phyloP scores from a whole-genome alignment of 495 filamentous ascomycete genomes.

The Hypomontagnella submonticulosa region DNA sequence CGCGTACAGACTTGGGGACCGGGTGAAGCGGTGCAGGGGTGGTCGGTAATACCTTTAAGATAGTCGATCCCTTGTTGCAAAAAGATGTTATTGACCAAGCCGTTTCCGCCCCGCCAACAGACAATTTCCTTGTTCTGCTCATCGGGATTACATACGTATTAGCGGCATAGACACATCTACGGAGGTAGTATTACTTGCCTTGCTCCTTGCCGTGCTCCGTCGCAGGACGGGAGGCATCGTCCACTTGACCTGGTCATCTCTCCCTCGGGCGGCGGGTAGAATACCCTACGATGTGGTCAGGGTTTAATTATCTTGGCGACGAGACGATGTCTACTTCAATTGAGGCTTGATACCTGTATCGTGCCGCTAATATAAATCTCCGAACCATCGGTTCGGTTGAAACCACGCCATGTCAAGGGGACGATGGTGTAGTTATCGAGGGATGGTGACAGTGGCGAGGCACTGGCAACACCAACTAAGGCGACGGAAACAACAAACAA shows the following conservation, averaged over 20 bases:
- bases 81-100: background rate
- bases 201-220: background rate
- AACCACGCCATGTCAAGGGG: constrained; percentile 25
- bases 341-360: background rate
- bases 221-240: background rate
- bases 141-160: background rate
- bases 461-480: background rate
- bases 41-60: background rate
- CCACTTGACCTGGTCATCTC: background rate
- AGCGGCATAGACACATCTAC: background rate
- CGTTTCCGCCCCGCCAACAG: background rate
- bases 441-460: background rate
- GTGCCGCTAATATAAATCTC: constrained; percentile 23
- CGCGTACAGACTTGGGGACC: constrained; percentile 11
- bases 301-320: background rate
- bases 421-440: constrained; percentile 4
- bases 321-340: background rate
- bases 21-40: background rate
- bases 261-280: constrained; percentile 1
- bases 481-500: background rate
- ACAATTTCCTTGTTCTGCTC: background rate
- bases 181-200: background rate
- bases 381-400: constrained; percentile 12
- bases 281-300: constrained; percentile 11
- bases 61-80: background rate